phyloP scores from a whole-genome alignment of 2,329 filamentous ascomycete species.

The Monilinia aucupariae region DNA sequence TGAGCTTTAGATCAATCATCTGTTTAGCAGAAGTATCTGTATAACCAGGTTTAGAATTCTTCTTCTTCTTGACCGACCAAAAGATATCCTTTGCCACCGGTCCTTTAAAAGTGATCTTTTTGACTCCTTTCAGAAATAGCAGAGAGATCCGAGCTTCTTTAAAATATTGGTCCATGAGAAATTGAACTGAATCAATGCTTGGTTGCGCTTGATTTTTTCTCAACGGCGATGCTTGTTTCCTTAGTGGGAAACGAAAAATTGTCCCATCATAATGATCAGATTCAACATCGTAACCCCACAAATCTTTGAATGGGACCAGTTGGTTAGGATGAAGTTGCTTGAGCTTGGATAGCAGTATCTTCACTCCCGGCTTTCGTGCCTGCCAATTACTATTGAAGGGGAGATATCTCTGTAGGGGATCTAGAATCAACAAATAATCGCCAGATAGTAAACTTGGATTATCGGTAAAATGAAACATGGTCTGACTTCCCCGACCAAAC shows the following conservation, averaged over 20 bases:
- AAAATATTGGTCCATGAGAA: slow-evolving; percentile 24
- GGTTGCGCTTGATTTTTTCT: background rate
- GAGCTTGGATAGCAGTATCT: slow-evolving; percentile 25
- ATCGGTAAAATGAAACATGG: slow-evolving; percentile 38
- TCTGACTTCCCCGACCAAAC: slow-evolving; percentile 37
- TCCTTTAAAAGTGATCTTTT: slow-evolving; percentile 23
- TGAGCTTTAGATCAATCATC: background rate
- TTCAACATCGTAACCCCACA: slow-evolving; percentile 26
- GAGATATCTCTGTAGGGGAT: slow-evolving; percentile 31
- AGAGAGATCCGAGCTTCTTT: slow-evolving; percentile 28
- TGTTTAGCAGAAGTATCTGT: slow-evolving; percentile 17
- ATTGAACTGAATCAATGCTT: background rate
- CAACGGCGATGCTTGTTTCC: slow-evolving; percentile 10
- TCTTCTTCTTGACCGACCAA: slow-evolving; percentile 22
- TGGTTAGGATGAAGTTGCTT: slow-evolving; percentile 23
- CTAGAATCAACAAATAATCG: slow-evolving; percentile 34
- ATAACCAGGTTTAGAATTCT: slow-evolving; percentile 4
- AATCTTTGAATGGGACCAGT: slow-evolving; percentile 25
- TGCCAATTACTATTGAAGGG: slow-evolving; percentile 22
- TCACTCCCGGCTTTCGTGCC: slow-evolving; percentile 26
- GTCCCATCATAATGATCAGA: slow-evolving; percentile 28
- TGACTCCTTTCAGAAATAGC: slow-evolving; percentile 27
- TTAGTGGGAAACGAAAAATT: slow-evolving; percentile 32
- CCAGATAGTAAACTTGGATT: slow-evolving; percentile 36
- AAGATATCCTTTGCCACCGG: slow-evolving; percentile 14